Conservation (phyloP, 805 yeast species). For the Schizosaccharomyces lindneri region DNA sequence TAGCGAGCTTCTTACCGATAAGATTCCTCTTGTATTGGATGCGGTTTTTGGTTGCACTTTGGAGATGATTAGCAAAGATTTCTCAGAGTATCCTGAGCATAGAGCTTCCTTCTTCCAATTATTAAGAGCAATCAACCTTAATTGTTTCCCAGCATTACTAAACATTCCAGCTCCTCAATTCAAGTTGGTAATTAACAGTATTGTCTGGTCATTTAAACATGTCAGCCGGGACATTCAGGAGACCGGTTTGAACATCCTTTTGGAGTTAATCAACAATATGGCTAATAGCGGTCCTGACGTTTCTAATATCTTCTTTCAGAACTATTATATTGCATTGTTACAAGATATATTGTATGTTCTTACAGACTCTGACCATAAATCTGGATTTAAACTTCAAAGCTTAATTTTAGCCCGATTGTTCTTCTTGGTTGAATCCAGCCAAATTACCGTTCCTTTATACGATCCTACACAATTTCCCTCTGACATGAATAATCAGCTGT, state of each 20-base stretch:
- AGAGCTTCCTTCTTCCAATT: slow-evolving; percentile 86
- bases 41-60: slow-evolving; percentile 85
- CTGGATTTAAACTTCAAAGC: slow-evolving; percentile 78
- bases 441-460: slow-evolving; percentile 56
- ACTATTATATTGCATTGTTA: slow-evolving; percentile 66
- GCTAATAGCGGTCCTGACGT: slow-evolving; percentile 53
- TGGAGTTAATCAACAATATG: slow-evolving; percentile 65
- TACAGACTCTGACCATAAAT: slow-evolving; percentile 92
- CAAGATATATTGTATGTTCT: slow-evolving; percentile 81
- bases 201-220: slow-evolving; percentile 95
- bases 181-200: slow-evolving; percentile 74
- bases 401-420: slow-evolving; percentile 63
- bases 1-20: slow-evolving; percentile 70
- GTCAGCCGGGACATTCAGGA: slow-evolving; percentile 92
- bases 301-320: slow-evolving; percentile 66
- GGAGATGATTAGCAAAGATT: slow-evolving; percentile 85
- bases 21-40: slow-evolving; percentile 64
- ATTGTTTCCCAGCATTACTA: slow-evolving; percentile 63
- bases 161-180: slow-evolving; percentile 81
- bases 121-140: slow-evolving; percentile 61
- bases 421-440: slow-evolving; percentile 53
- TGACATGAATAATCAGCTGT: slow-evolving; percentile 63
- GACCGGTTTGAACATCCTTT: slow-evolving; percentile 60
- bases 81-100: slow-evolving; percentile 92
- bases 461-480: slow-evolving; percentile 55